Percentiles rank a stretch among this genome's conserved stretches.
Evolutionary conservation across 192 early-diverging fungal species (phyloP).

Genomic region (Podila epicladia): DNA sequence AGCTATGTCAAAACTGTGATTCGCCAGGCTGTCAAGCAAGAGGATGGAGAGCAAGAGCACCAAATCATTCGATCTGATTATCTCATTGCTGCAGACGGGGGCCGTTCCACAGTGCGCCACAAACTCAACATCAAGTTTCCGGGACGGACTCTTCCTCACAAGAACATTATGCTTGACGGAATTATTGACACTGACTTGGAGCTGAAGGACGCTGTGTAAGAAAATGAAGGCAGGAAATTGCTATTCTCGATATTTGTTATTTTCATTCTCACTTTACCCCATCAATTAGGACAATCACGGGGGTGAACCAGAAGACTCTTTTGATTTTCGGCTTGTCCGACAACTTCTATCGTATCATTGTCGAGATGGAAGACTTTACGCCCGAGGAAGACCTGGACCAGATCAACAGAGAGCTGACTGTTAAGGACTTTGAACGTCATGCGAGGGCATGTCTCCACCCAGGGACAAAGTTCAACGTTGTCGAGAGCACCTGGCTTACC

Average conservation of each 20-base stretch:
- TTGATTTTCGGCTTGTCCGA: conserved; percentile 23
- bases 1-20: conserved; percentile 8
- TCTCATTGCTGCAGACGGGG: conserved; percentile 22
- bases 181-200: too few species aligned
- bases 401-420: conserved; percentile 5
- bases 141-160: conserved; percentile 10
- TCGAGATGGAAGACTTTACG: neutral
- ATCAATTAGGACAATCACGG: conserved; percentile 24
- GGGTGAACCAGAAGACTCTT: conserved; percentile 25
- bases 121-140: conserved; percentile 13
- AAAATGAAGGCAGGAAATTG: neutral
- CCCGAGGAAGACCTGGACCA: conserved; percentile 19
- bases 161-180: neutral
- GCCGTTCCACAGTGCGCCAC: conserved; percentile 20
- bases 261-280: neutral
- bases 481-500: conserved; percentile 21
- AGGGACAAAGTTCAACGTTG: neutral
- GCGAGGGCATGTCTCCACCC: conserved; percentile 6
- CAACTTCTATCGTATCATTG: conserved; percentile 25
- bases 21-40: conserved; percentile 8
- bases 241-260: too few species aligned
- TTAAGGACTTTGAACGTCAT: conserved; percentile 5
- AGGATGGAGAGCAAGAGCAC: neutral
- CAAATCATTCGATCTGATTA: conserved; percentile 17
- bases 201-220: conserved; percentile 21